Base-by-base conservation (phyloP, 2,329 filamentous ascomycete species). In the Penicillium verrucosum region DNA sequence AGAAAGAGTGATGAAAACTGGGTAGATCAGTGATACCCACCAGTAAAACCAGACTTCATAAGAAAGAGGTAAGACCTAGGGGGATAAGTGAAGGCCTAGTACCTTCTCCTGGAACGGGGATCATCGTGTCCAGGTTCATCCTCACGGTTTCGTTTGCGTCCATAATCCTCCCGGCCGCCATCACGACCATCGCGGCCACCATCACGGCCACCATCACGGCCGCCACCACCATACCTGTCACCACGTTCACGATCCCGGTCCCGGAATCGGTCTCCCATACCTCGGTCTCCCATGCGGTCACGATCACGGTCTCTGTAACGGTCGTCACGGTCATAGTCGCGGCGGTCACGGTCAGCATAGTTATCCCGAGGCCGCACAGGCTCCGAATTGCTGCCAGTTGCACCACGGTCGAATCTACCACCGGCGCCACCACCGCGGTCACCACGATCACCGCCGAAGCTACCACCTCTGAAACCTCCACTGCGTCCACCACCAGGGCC, bases 321-420 rank as follows among this genome's bases (percentile, higher is more conserved):
- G 30, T 56, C 56, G 73, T 85, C 81, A 66, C 84, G 81, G 73
- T 87, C 84, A 68, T 85, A 51, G 30, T 55, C 77, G 37, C 76
- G 66, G 54, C 78, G 67, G 54, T 77, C 75, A 54, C 76, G 75
- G 56, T 78, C 70, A 41, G 71, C 80, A 75, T 84, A 82, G 65
- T 81, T 81, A 72, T 87, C 85, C 68, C 86, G 77, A 51, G 85
- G 85, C 69, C 89, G 87, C 71, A 94, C 85, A 60, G 90, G 90
- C 73, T 95, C 91, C 75, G 89, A 88, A 77, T 95, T 94, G 78
- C 89, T 89, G 63, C 89, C 89, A 55, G 85, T 88, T 42, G 79
- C 77, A 56, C 82, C 80, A 63, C 84, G 80, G 65, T 82, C 79
- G 65, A 78, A 78, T 59, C 80, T 73, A 54, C 69, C 69, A 59